Evolutionary conservation across 2,329 filamentous ascomycete genomes (phyloP).

Genomic region (Xylariaceae sp.): DNA sequence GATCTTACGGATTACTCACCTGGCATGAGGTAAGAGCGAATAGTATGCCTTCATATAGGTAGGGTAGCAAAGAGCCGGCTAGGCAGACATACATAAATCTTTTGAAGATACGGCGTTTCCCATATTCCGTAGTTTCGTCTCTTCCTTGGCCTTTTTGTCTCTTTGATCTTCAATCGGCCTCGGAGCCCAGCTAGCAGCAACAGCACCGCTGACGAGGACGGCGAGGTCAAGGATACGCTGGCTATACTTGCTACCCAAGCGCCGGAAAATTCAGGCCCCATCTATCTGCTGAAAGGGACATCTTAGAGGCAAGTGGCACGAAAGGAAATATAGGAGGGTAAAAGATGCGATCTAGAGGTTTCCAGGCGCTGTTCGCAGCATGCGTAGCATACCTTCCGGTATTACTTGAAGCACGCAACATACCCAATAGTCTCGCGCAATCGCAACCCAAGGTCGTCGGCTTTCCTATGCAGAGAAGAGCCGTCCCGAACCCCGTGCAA

Average conservation of each 20-base stretch:
- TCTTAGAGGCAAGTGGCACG: neutral
- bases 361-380: constrained; percentile 26
- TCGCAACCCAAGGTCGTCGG: constrained; percentile 40
- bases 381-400: constrained; percentile 24
- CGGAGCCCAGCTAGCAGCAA: neutral
- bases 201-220: neutral
- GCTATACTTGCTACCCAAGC: neutral
- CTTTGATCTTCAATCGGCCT: no score
- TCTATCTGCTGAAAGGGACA: neutral
- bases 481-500: constrained; percentile 38
- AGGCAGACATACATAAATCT: no score
- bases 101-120: no score
- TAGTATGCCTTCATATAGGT: no score
- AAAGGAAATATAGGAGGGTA: neutral
- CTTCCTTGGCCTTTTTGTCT: no score
- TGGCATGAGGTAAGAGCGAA: no score
- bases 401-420: constrained; percentile 25
- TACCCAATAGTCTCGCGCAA: constrained; percentile 22
- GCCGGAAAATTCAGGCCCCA: neutral
- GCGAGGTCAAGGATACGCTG: neutral
- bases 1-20: no score
- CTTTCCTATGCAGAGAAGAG: constrained; percentile 40
- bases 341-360: constrained; percentile 26
- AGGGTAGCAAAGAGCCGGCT: no score
- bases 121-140: no score